A percentile compares a stretch with the other conserved stretches of the same genome.
phyloP scores from a whole-genome alignment of 345 rosid genomes.

The Laguncularia racemosa region DNA sequence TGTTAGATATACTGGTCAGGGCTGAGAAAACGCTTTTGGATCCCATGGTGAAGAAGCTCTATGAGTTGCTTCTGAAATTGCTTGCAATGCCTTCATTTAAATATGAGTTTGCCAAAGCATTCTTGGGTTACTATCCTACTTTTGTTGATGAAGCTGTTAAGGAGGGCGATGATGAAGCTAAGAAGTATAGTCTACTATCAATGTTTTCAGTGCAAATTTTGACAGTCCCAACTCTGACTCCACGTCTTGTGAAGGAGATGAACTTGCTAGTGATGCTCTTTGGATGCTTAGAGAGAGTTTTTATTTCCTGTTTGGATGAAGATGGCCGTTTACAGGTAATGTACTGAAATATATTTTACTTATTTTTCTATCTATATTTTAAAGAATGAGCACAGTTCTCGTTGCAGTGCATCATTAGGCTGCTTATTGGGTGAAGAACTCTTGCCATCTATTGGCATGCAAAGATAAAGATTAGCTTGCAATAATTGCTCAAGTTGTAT shows the following conservation, averaged over 20 bases:
- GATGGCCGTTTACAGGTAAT: slow-evolving; percentile 74
- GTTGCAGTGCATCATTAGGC: too few relatives aligned
- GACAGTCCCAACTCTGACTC: slow-evolving; percentile 85
- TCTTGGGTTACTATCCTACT: slow-evolving; percentile 65
- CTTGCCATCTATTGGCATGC: too few relatives aligned
- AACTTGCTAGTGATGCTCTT: slow-evolving; percentile 55
- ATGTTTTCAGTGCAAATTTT: slow-evolving; percentile 90
- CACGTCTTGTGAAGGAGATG: slow-evolving; percentile 87
- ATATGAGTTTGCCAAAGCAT: slow-evolving; percentile 77
- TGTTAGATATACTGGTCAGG: slow-evolving; percentile 63
- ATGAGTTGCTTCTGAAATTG: slow-evolving; percentile 74
- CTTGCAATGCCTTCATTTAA: slow-evolving; percentile 86
- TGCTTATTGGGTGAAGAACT: too few relatives aligned
- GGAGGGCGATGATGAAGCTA: slow-evolving; percentile 34
- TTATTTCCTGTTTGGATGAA: slow-evolving; percentile 57
- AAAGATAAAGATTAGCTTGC: too few relatives aligned
- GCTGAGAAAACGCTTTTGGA: slow-evolving; percentile 62
- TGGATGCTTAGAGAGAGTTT: slow-evolving; percentile 68
- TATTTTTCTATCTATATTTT: not conserved
- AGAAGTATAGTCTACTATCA: slow-evolving; percentile 49
- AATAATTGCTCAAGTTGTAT: too few relatives aligned
- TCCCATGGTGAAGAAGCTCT: slow-evolving; percentile 44
- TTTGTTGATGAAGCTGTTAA: slow-evolving; percentile 54
- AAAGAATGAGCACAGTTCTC: too few relatives aligned
- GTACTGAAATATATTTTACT: not conserved